A percentile compares a stretch with the other conserved stretches of the same genome.
Evolutionary conservation across 179 eudicot genomes (phyloP).

Genomic region (Gypsophila paniculata): DNA sequence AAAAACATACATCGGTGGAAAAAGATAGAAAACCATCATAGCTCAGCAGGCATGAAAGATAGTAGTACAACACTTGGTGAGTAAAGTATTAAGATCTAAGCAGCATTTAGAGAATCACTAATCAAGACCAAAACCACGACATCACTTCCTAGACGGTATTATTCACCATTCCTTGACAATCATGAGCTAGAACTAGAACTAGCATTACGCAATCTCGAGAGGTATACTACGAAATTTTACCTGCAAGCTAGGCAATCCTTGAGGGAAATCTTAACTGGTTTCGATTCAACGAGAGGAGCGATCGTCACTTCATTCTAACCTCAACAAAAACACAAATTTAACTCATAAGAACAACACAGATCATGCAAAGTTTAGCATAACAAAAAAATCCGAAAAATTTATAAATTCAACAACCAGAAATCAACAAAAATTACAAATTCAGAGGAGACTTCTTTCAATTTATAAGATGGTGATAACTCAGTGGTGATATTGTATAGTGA

Average conservation of each 20-base stretch:
- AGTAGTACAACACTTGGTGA: neutral
- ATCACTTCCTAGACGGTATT: neutral
- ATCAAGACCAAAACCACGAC: neutral
- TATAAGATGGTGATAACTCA: too few species aligned
- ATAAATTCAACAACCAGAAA: neutral
- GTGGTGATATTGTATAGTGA: too few species aligned
- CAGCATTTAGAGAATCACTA: neutral
- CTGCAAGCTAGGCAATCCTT: slow-evolving; percentile 98
- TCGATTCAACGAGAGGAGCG: slow-evolving; percentile 36
- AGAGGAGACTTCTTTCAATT: too few species aligned
- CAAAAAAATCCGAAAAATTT: neutral
- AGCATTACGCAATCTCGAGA: neutral
- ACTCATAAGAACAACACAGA: slow-evolving; percentile 1
- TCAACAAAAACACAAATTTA: slow-evolving; percentile 14
- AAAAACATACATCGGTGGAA: neutral
- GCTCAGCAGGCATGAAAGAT: neutral
- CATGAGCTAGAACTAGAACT: neutral
- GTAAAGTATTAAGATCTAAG: neutral
- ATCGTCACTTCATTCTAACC: slow-evolving; percentile 39
- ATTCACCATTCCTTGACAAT: slow-evolving; percentile 4
- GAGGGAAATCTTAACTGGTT: slow-evolving; percentile 85
- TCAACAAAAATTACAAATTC: too few species aligned
- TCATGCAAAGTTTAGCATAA: neutral
- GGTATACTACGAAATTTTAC: slow-evolving; percentile 29
- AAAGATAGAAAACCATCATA: neutral